Evolutionary conservation across 1,284 basidiomycete species (phyloP), one percentile per base, ranked within the genome.

Genomic region (Microbotryum scabiosae): DNA sequence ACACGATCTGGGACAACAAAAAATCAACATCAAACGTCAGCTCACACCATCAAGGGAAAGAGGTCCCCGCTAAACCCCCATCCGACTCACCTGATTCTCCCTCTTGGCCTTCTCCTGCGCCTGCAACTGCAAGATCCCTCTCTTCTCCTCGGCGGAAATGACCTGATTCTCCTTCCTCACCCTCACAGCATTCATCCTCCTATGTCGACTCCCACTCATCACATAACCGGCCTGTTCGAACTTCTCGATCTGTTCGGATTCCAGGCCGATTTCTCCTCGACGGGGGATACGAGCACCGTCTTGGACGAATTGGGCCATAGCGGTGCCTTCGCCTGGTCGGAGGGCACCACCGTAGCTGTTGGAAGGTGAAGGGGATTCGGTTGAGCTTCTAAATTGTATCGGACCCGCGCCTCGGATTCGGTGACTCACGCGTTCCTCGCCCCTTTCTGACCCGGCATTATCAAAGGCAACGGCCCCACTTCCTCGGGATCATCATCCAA

Each of bases 91-190:
- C 70, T 79, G 74, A 21, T 78, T 78, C 70, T 98, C 94, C 74
- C 90, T 84, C 76, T 91, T 84, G 72, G 86, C 84, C 75, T 87
- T 84, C 77, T 97, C 93, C 76, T 97, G 93, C 73, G 82, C 87
- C 77, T 96, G 90, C 76, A 94, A 73, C 76, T 93, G 92, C 71
- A 97, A 75, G 61, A 97, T 90, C 26, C 89, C 88, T 49, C 92
- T 79, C 79, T 97, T 96, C 80, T 98, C 94, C 78, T 97, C 94
- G 1, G 93, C 92, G 6, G 69, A 64, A 74, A 97, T 94, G 63
- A 98, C 92, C 78, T 98, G 94, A 78, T 97, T 96, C 80, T 98
- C 94, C 81, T 97, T 96, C 71, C 94, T 80, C 83, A 97, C 88
- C 64, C 96, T 86, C 45, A 98, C 94, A 0, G 93, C 96, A 70